Base-by-base conservation (phyloP, 78 protist species). In the Planoprotostelium fungivorum region DNA sequence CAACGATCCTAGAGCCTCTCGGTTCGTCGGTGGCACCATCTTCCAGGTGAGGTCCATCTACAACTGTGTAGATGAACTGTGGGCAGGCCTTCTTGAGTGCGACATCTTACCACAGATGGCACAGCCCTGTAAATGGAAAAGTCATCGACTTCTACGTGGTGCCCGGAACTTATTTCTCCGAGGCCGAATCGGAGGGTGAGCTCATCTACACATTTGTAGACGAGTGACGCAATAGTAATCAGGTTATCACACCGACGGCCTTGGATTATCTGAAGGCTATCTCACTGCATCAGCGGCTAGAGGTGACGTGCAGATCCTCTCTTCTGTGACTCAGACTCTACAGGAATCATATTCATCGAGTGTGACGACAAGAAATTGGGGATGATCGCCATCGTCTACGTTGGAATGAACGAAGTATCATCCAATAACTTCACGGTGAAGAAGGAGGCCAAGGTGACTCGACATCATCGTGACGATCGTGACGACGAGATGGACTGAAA, bases 21-120 rank as follows among this genome's bases (percentile, higher is more conserved):
- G 73, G 31, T 51, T 51, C 16, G 73, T 51, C 31, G 73, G 73
- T 25, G 73, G 73, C 5, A 51, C 73, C 73, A 51, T 51, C 5
- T 51, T 51, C 73, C 73, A 51, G 16, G 73, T 51, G 5, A 25
- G 73, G 5, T 25, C 31, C 5, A 25, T 51, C 31, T 25, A 51
- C 16, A 51, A 51, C 16, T 5, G 16, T 51, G 16, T 51, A 51
- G 5, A 51, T 51, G 5, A 25, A 51, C 5, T 51, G 5, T 51
- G 16, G 16, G 5, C 73, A 51, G 73, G 73, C 73, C 31, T 51
- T 25, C 16, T 51, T 51, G 73, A 51, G 73, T 51, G 73, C 73
- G 73, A 51, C 73, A 51, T 51, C 73, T 51, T 51, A 51, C 73
- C 73, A 51, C 73, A 51, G 73, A 51, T 51, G 73, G 73, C 73